phyloP scores from a whole-genome alignment of 306 rosid genomes.

The Rosa chinensis region DNA sequence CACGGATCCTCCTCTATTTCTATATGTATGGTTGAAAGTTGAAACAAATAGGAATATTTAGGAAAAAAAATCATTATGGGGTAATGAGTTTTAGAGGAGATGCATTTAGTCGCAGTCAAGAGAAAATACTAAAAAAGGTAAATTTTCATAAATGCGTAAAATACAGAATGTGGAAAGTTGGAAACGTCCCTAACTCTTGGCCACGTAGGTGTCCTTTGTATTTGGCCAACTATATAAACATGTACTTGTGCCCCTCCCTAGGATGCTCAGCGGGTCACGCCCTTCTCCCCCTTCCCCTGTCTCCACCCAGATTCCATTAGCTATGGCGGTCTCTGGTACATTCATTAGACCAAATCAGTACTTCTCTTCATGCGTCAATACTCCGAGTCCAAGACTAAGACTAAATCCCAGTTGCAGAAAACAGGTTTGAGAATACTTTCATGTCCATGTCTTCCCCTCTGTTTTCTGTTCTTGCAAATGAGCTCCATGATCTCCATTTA shows the following conservation, averaged over 20 bases:
- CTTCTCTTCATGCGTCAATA: conserved; percentile 27
- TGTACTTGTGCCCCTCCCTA: conserved; percentile 24
- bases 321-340: conserved; percentile 55
- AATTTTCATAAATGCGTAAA: background rate
- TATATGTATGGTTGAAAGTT: no score
- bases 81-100: background rate
- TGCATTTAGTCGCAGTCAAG: background rate
- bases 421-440: conserved; percentile 40
- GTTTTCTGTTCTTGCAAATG: conserved; percentile 5
- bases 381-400: conserved; percentile 32
- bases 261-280: conserved; percentile 2
- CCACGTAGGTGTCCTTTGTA: conserved; percentile 13
- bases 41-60: background rate
- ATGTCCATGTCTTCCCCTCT: conserved; percentile 3
- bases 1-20: no score
- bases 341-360: conserved; percentile 39
- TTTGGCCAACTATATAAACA: conserved; percentile 21
- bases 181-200: background rate
- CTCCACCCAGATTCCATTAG: conserved; percentile 23
- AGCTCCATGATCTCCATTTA: conserved; percentile 7
- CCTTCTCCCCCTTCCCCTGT: conserved; percentile 5
- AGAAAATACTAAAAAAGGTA: background rate
- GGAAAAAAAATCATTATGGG: background rate
- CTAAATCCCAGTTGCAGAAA: conserved; percentile 39
- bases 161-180: background rate